Base-by-base conservation (phyloP, 768 basidiomycete species). In the Kwoniella mangroviensis region DNA sequence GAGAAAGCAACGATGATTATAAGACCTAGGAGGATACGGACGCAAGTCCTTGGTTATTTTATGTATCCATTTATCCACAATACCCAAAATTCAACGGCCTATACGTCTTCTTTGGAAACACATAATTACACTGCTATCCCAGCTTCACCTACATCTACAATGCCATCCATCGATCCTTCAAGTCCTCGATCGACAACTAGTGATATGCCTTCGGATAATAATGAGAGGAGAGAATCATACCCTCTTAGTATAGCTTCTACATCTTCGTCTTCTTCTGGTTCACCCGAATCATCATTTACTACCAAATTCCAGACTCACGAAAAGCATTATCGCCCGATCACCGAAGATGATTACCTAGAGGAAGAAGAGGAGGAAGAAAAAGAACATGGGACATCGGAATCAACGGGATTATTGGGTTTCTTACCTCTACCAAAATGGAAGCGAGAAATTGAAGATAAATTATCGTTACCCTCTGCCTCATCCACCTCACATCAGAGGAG, bases 91-190 rank as follows among this genome's bases (percentile, higher is more conserved):
- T 13, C 59, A 42, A 19, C 41, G 13, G 21, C 59, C 34, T 60
- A 41, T 21, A 51, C 49, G 11, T 51, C 49, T 0, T 17, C 49
- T 15, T 17, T 51, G 17, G 21, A 51, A 51, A n/a, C 58, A 60
- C 58, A 12, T 13, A 26, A 42, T n/a, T 60, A 60, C 13, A 41
- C 41, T 42, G 58, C 58, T 41, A 60, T 60, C 7, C 58, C 58
- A n/a, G 41, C 63, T 55, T 65, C 63, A 28, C 63, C 63, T 24
- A 56, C 63, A 0, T 55, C 63, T 13, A 55, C 45, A 13, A 45
- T 65, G 22, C 56, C 63, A 11, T 65, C 63, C 10, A 10, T 65
- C n/a, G 63, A 65, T n/a, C 40, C 54, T 17, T 55, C 54, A n/a
- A 65, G 63, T 55, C 24, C 63, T n/a, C 42, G 53, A 55, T 65